A percentile compares a stretch with the other conserved stretches of the same genome.
phyloP scores from a whole-genome alignment of 768 basidiomycete genomes.

The Ramaria sp. region DNA sequence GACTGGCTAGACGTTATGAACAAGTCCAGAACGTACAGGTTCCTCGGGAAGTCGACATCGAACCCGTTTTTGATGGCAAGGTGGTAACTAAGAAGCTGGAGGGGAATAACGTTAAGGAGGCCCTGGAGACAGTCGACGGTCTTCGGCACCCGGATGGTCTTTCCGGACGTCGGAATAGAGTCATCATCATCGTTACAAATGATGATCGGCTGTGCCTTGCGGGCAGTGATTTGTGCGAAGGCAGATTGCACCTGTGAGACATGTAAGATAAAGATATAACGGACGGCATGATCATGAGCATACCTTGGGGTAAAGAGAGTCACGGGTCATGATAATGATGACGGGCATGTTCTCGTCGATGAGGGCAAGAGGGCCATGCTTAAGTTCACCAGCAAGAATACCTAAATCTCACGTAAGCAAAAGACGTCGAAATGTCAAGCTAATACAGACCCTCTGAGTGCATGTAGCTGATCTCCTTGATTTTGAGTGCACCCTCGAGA shows the following conservation, averaged over 20 bases:
- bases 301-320: slow-evolving; percentile 93
- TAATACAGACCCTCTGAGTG: slow-evolving; percentile 28
- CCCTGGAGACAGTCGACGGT: slow-evolving; percentile 95
- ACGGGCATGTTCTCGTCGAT: slow-evolving; percentile 99
- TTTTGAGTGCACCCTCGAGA: slow-evolving; percentile 96
- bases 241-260: slow-evolving; percentile 58
- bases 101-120: slow-evolving; percentile 89
- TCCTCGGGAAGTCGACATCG: slow-evolving; percentile 97
- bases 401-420: slow-evolving; percentile 60
- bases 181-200: slow-evolving; percentile 91
- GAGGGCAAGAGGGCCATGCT: slow-evolving; percentile 95
- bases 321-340: slow-evolving; percentile 99
- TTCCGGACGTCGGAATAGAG: slow-evolving; percentile 57
- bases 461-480: slow-evolving; percentile 95
- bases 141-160: slow-evolving; percentile 89
- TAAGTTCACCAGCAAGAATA: slow-evolving; percentile 96
- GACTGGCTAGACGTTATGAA: slow-evolving; percentile 7
- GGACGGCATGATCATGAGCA: neutral
- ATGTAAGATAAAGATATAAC: neutral
- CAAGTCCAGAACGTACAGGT: slow-evolving; percentile 52
- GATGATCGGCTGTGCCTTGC: slow-evolving; percentile 92
- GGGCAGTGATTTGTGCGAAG: slow-evolving; percentile 92
- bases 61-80: slow-evolving; percentile 91
- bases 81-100: slow-evolving; percentile 94
- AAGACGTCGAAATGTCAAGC: neutral